Base-by-base conservation (phyloP, 441 rosid species). In the Brassica hybrid region DNA sequence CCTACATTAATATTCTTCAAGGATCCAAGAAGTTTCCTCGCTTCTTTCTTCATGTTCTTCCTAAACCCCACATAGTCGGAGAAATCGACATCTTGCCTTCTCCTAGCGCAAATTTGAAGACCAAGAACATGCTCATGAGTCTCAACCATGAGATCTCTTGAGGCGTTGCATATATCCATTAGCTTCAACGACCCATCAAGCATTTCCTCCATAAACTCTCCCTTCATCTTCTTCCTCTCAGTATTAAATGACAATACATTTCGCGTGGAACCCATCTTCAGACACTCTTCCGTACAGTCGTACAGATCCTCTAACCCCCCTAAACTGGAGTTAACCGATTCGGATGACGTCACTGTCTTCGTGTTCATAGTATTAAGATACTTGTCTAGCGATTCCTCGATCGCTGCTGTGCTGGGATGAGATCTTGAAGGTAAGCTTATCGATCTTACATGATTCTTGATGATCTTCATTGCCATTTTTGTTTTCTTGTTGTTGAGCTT, bases 401-500 rank as follows among this genome's bases (percentile, higher is more conserved):
- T 67, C 65, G 59, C 81, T 38, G 59, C 34, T 27, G 90, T 85
- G 73, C 69, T 78, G 38, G 94, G 96, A 81, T 93, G 93, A 56
- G 94, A 82, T 57, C 89, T 86, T 67, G 93, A 82, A 48, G 93
- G 90, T 60, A 89, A 83, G 83, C 97, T 90, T 12, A 85, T 82
- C 54, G 94, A 90, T 82, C 94, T 82, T 77, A 81, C 77, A 23
- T 83, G 86, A 76, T 78, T 81, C 43, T 78, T 84, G 52, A 70
- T 66, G 1, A 86, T 93, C 93, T 80, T 86, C 66, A 71, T 60
- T 32, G 75, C 63, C 76, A 13, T 48, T 9, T 18, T 45, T 13
- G 21, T 72, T 70, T 67, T 36, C 58, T 48, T 48, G 45, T 38
- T 10, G 52, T 60, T 69, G 25, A 71, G 60, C 23, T 19, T 66